phyloP scores from a whole-genome alignment of 2,329 filamentous ascomycete species.

The Cytospora piceae region DNA sequence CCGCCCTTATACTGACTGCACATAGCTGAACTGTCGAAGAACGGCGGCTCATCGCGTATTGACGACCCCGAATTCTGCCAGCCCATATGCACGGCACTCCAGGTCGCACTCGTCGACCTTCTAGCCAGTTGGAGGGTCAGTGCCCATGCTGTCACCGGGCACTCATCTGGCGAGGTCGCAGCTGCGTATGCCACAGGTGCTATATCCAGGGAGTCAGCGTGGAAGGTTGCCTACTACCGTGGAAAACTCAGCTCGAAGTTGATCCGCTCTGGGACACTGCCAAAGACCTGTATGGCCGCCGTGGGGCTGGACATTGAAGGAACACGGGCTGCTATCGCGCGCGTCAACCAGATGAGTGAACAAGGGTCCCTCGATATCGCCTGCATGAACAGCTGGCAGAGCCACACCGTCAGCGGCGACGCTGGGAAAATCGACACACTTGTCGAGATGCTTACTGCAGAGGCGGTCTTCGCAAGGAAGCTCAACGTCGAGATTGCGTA shows the following conservation, averaged over 20 bases:
- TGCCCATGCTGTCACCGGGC: constrained; percentile 38
- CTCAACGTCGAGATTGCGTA: constrained; percentile 41
- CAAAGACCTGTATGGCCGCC: constrained; percentile 35
- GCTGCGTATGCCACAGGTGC: constrained; percentile 38
- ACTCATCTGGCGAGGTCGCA: constrained; percentile 43
- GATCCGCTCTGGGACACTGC: constrained; percentile 27
- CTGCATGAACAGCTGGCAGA: constrained; percentile 35
- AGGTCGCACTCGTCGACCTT: constrained; percentile 39
- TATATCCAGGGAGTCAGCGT: constrained; percentile 32
- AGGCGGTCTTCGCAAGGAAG: constrained; percentile 34
- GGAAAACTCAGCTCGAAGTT: constrained; percentile 35
- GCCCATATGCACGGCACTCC: constrained; percentile 38
- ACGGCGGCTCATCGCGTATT: constrained; percentile 11
- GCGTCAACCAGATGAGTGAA: constrained; percentile 28
- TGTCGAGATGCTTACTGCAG: constrained; percentile 30
- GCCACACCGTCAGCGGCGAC: constrained; percentile 36
- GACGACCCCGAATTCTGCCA: constrained; percentile 35
- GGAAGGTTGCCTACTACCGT: constrained; percentile 33
- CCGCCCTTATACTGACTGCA: not conserved
- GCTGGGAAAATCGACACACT: constrained; percentile 32
- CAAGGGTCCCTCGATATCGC: constrained; percentile 30
- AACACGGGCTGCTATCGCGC: constrained; percentile 28
- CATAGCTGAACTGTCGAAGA: constrained; percentile 21
- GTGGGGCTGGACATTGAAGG: constrained; percentile 35
- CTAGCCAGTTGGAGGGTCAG: constrained; percentile 35